Evolutionary conservation across 257 asterid genomes (phyloP), one percentile per base, ranked within the genome.

Genomic region (Ligustrum vulgare): DNA sequence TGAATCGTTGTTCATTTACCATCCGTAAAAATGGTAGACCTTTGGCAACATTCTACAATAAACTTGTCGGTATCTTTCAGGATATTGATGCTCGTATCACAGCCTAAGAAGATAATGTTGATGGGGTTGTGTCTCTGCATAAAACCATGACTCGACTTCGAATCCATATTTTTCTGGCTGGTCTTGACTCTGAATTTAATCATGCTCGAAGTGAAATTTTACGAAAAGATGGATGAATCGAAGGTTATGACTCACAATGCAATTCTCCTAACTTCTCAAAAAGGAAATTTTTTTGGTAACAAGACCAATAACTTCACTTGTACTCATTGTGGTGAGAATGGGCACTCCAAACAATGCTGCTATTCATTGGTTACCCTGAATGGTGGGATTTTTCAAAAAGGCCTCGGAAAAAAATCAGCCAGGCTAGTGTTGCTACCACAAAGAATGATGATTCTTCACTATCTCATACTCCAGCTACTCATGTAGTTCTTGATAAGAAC

Each of bases 141-240:
- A 69, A 69, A 49, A 9, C 18, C 37, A 37, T 69, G 73, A 69
- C 73, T 69, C 73, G 58, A 16, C 54, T 69, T 69, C 32, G 34
- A 69, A 56, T 69, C 22, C 73, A 69, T 41, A 69, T 69, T 69
- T 36, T 69, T 69, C 18, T 69, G 56, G 58, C 58, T 69, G 18
- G 73, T 4, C 73, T 69, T 69, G 58, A 69, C 34, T 20, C 54
- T n/a, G n/a, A n/a, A n/a, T n/a, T n/a, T n/a, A n/a, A n/a, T n/a
- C n/a, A n/a, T n/a, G n/a, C n/a, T n/a, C 54, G 58, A 69, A 69
- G 34, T 35, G 23, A 69, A 69, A 39, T 69, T 22, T 41, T 69
- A 16, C 10, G 58, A 69, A 69, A 69, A 37, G 43, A 37, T 37
- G 43, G 43, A 37, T 3, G 43, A 37, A 37, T 3, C 43, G 5